Evolutionary conservation across 352 stramenopile genomes (phyloP), one percentile per base, ranked within the genome.

Genomic region (Thalassiosira pacifica): DNA sequence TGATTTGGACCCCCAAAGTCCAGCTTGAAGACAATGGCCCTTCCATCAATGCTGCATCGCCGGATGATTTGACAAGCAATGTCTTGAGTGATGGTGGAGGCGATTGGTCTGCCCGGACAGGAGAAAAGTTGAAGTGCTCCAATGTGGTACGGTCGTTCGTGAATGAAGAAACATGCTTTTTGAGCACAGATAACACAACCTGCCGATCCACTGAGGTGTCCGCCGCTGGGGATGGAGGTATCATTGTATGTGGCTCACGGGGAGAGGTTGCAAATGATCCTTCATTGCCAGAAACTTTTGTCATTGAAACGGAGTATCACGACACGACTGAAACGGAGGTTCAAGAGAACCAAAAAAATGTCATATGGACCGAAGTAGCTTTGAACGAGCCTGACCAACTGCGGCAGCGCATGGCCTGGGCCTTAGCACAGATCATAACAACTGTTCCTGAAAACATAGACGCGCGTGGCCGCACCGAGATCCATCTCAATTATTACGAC

Each of bases 401-500:
- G 2, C 8, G 63, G 32, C 63, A 70, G 29, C 18, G 63, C 22
- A 82, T 94, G 60, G 88, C 88, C 40, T 93, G 80, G 81, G 86
- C 86, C 2, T 42, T 89, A 22, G n/a, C 83, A 65, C 83, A 89
- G 67, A 89, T 89, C 19, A 10, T 91, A 16, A 87, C 83, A 0
- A 74, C 90, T 32, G 83, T 87, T 1, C 82, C 83, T 19, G 0
- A 2, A 0, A 85, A 83, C 40, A 83, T 85, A 75, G 72, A 85
- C 63, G 64, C 11, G 0, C 37, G 37, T 64, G 32, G 64, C 11
- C 24, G 45, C 11, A 90, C 85, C 22, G 87, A 93, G 55, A 55
- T 78, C 0, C 91, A 81, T 22, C n/a, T 79, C 2, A 40, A 79
- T 26, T 95, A 89, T 67, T 94, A 94, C 80, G 92, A 95, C 65